Conservation (phyloP, 164 flowering plant genomes). For the Magnolia officinalis region DNA sequence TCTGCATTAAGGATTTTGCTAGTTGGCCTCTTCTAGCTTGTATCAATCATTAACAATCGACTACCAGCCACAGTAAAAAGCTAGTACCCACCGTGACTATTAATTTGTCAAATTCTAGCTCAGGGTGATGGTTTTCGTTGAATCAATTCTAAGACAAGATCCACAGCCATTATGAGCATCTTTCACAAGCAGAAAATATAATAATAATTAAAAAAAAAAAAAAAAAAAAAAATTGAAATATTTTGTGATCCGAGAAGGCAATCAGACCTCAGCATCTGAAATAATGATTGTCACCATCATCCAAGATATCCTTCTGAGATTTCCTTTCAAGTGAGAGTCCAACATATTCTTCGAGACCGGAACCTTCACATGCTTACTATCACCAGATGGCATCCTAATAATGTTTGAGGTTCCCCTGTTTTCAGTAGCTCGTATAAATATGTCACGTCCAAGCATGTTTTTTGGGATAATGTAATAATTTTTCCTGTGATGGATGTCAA, state of each 20-base stretch:
- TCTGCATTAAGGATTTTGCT: too few species aligned
- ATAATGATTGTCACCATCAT: slow-evolving; percentile 64
- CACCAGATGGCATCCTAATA: slow-evolving; percentile 80
- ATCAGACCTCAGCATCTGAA: slow-evolving; percentile 70
- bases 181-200: not conserved
- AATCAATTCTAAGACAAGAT: not conserved
- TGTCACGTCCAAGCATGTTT: slow-evolving; percentile 90
- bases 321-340: slow-evolving; percentile 70
- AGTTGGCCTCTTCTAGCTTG: too few species aligned
- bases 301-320: slow-evolving; percentile 30
- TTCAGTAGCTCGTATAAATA: slow-evolving; percentile 69
- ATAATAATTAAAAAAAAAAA: too few species aligned
- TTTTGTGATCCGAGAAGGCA: not conserved
- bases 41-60: too few species aligned
- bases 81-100: too few species aligned
- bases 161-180: not conserved
- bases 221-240: not conserved
- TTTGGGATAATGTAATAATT: slow-evolving; percentile 68
- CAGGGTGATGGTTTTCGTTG: too few species aligned
- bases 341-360: slow-evolving; percentile 80
- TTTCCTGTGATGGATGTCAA: slow-evolving; percentile 56
- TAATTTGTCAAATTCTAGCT: too few species aligned
- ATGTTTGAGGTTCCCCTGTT: slow-evolving; percentile 45
- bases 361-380: slow-evolving; percentile 69
- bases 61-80: too few species aligned